Base-by-base conservation (phyloP, 1,284 basidiomycete genomes). In the Xanthoconium separans region DNA sequence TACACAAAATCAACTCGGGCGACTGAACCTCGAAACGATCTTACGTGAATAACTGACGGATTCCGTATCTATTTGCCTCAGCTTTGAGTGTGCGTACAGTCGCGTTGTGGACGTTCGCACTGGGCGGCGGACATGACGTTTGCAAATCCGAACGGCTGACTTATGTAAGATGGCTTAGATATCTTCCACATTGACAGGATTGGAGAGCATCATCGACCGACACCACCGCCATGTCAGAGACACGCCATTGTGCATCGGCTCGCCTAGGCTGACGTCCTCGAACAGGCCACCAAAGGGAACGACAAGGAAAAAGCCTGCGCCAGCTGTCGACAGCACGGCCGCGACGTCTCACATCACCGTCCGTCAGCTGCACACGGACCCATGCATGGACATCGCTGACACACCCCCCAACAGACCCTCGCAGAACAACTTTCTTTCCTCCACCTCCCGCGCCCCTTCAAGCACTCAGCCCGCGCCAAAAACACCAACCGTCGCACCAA, bases 361-460 rank as follows among this genome's bases (percentile, higher is more conserved):
- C 10, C 46, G 53, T 60, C 34, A 18, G 7, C 29, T 30, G 8
- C 15, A 10, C 10, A 18, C 7, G 37, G n/a, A 20, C 18, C 20
- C 31, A n/a, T 36, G 24, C 24, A 13, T 30, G 5, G 20, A 33
- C 33, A 16, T 15, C 31, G 16, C 57, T 56, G 51, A 57, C 41
- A 16, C 16, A n/a, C 33, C 3, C 24, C 4, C 24, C 11, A 16
- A 50, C 57, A 40, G 39, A 40, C 39, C 40, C 40, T 41, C 2
- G 22, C 40, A 7, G 40, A 41, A 24, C 40, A 41, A 15, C 20
- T 89, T 7, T 90, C 89, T 0, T 88, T 86, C 62, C 73, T 87
- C 2, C 78, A 88, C 54, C 69, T 72, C 34, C 82, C 85, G 0
- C 77, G 85, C 1, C 86, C 89, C 0, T 92, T 92, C 75, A 91